Evolutionary conservation across 306 rosid species (phyloP).

Genomic region (Castanea crenata): DNA sequence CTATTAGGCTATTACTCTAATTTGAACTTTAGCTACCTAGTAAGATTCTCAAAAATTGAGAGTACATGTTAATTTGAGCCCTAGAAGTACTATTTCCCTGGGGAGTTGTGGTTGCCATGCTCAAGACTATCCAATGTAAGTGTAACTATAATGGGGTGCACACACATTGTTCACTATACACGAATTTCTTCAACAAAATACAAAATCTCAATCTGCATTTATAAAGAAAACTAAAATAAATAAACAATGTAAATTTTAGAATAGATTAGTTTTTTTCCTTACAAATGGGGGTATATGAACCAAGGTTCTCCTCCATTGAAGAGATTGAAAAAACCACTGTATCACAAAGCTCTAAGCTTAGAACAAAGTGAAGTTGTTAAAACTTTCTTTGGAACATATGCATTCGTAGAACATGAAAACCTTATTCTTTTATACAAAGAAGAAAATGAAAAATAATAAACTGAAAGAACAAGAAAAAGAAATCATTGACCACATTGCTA

Average conservation of each 20-base stretch:
- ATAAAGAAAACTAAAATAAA: background rate
- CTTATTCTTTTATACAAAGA: slow-evolving; percentile 26
- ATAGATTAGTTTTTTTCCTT: too few species aligned
- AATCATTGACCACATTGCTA: slow-evolving; percentile 12
- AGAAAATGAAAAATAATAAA: background rate
- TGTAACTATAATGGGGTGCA: too few species aligned
- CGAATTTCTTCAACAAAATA: background rate
- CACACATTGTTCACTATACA: background rate
- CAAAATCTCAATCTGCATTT: background rate
- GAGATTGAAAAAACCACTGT: too few species aligned
- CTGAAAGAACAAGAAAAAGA: background rate
- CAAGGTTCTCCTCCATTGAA: too few species aligned
- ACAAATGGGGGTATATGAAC: too few species aligned
- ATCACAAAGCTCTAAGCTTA: too few species aligned
- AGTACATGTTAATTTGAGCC: background rate
- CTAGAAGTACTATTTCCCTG: background rate
- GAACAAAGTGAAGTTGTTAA: slow-evolving; percentile 1
- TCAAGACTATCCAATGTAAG: too few species aligned
- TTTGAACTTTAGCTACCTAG: too few species aligned
- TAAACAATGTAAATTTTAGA: too few species aligned
- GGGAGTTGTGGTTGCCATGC: too few species aligned
- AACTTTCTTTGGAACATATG: slow-evolving; percentile 13
- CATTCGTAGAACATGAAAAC: slow-evolving; percentile 3
- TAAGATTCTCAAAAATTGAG: background rate
- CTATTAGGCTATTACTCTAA: too few species aligned